Percentiles rank a stretch among this genome's conserved stretches.
Evolutionary conservation across 352 stramenopile species (phyloP).

Genomic region (Globisporangium solare): DNA sequence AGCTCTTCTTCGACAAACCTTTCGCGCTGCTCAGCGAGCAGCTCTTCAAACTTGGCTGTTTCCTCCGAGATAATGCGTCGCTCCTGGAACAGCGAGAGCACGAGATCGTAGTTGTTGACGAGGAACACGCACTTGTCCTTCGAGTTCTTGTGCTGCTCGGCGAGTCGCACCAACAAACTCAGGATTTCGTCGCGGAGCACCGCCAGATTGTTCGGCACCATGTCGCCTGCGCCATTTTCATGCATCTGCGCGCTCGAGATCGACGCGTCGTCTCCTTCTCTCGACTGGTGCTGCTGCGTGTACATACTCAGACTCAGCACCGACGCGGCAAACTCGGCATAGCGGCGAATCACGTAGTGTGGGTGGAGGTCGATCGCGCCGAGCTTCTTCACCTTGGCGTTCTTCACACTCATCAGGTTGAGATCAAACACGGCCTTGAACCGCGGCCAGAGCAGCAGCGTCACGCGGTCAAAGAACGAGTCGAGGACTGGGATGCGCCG

Average conservation of each 20-base stretch:
- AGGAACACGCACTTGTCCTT: conserved; percentile 97
- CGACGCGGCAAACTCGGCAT: conserved; percentile 96
- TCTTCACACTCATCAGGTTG: conserved; percentile 91
- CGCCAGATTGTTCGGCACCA: conserved; percentile 92
- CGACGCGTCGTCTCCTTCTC: conserved; percentile 22
- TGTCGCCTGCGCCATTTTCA: conserved; percentile 85
- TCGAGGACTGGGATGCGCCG: conserved; percentile 90
- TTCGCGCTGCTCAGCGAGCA: conserved; percentile 91
- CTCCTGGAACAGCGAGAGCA: conserved; percentile 95
- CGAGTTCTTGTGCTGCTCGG: conserved; percentile 87
- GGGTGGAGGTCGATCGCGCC: conserved; percentile 93
- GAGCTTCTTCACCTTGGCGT: conserved; percentile 86
- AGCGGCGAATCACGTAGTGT: conserved; percentile 95
- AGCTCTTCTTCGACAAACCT: conserved; percentile 97
- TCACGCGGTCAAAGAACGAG: conserved; percentile 95
- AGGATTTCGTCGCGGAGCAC: conserved; percentile 82
- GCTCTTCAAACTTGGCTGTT: conserved; percentile 91
- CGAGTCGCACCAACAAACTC: conserved; percentile 73
- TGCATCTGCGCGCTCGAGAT: conserved; percentile 73
- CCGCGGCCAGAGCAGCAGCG: conserved; percentile 94
- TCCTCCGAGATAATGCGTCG: conserved; percentile 92
- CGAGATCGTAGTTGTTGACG: conserved; percentile 98
- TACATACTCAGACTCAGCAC: conserved; percentile 91
- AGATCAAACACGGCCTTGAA: conserved; percentile 97
- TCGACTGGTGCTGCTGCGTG: conserved; percentile 35